phyloP scores from a whole-genome alignment of 2,329 filamentous ascomycete genomes.

The Diaporthe australafricana region DNA sequence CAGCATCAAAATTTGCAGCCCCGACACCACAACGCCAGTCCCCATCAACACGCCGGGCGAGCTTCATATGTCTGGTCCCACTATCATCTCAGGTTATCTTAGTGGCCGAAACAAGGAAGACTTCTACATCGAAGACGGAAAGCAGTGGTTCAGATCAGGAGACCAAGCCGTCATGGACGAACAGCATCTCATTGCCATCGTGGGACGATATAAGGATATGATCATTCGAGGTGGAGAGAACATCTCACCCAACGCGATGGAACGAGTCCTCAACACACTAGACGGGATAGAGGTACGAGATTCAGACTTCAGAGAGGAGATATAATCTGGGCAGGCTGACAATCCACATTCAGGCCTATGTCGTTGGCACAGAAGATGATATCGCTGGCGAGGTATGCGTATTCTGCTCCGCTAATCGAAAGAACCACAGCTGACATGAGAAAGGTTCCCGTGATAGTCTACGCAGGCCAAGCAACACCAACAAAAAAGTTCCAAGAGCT shows the following conservation, averaged over 20 bases:
- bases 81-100: neutral
- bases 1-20: neutral
- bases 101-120: slow-evolving; percentile 2
- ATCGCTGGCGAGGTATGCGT: slow-evolving; percentile 6
- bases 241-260: neutral
- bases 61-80: neutral
- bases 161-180: slow-evolving; percentile 13
- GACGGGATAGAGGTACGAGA: slow-evolving; percentile 12
- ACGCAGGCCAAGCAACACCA: slow-evolving; percentile 4
- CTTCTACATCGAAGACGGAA: neutral
- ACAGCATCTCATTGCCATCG: neutral
- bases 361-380: neutral
- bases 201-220: slow-evolving; percentile 13
- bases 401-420: neutral
- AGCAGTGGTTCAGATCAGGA: slow-evolving; percentile 14
- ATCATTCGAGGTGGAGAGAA: slow-evolving; percentile 15
- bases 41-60: neutral
- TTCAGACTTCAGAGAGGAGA: neutral
- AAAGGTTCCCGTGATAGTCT: slow-evolving; percentile 11
- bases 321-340: neutral
- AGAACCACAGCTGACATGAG: neutral
- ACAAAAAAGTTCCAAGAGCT: slow-evolving; percentile 10
- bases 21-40: neutral
- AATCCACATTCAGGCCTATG: neutral
- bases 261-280: neutral